These are phyloP conservation scores for Metschnikowia picachoensis DNA, from an alignment of 805 yeast species.

Conservation along the genomic window DNA sequence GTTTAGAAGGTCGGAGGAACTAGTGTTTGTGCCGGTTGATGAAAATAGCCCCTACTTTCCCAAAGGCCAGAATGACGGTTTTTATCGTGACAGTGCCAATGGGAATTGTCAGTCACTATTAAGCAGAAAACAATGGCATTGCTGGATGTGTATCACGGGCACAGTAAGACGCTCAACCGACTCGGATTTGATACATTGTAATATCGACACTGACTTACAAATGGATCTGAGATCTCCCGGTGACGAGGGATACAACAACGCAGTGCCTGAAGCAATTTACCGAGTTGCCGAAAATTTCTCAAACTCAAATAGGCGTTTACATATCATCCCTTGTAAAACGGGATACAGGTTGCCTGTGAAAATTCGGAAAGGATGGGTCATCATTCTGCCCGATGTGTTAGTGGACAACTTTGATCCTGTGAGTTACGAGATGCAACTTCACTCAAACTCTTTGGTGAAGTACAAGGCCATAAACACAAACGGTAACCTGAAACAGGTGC, in stretches of 20 bases:
- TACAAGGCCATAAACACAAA: slow-evolving; percentile 13
- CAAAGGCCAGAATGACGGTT: slow-evolving; percentile 34
- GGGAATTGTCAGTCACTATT: slow-evolving; percentile 37
- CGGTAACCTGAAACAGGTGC: slow-evolving; percentile 33
- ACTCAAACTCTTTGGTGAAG: slow-evolving; percentile 29
- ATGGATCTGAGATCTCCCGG: slow-evolving; percentile 43
- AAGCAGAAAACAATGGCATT: slow-evolving; percentile 86
- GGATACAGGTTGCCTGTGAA: slow-evolving; percentile 62
- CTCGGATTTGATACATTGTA: slow-evolving; percentile 82
- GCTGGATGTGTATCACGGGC: slow-evolving; percentile 97
- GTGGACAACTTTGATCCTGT: slow-evolving; percentile 57
- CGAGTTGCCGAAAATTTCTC: slow-evolving; percentile 85
- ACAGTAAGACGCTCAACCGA: slow-evolving; percentile 86
- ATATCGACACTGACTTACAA: slow-evolving; percentile 83
- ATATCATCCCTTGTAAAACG: slow-evolving; percentile 72
- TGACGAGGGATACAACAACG: slow-evolving; percentile 16
- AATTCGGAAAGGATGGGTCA: slow-evolving; percentile 86
- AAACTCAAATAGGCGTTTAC: slow-evolving; percentile 75
- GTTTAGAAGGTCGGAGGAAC: slow-evolving; percentile 85
- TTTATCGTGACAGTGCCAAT: slow-evolving; percentile 10
- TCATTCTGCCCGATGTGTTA: slow-evolving; percentile 78
- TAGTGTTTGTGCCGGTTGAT: slow-evolving; percentile 75
- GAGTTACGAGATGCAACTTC: slow-evolving; percentile 30
- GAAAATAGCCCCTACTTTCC: slow-evolving; percentile 66
- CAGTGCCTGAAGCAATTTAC: slow-evolving; percentile 69